Percentiles rank a stretch among this genome's conserved stretches.
Conservation (phyloP, 1,284 basidiomycete genomes). For the Ceratobasidium papillatum region DNA sequence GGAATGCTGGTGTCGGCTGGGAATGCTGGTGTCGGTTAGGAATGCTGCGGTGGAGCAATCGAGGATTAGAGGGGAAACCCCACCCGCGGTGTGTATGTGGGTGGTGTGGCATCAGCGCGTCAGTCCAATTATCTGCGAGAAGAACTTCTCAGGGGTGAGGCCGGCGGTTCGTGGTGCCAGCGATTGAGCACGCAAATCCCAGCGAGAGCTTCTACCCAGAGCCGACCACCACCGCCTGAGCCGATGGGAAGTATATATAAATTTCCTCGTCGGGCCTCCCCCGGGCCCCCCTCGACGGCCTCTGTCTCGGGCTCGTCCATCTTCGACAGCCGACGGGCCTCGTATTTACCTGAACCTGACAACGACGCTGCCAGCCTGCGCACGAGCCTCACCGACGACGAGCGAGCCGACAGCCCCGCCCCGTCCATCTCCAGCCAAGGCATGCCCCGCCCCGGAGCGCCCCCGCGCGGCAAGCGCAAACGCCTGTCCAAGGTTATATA, state of each 20-base stretch:
- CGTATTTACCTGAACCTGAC: slow-evolving; percentile 2
- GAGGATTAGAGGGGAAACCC: too few species aligned
- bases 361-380: slow-evolving; percentile 40
- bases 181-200: not conserved
- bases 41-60: not conserved
- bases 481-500: slow-evolving; percentile 70
- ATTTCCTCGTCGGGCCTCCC: slow-evolving; percentile 1
- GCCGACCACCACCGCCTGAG: not conserved
- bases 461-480: slow-evolving; percentile 61
- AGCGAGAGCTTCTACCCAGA: not conserved
- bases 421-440: slow-evolving; percentile 40
- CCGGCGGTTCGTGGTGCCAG: not conserved
- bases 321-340: slow-evolving; percentile 11
- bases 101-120: not conserved
- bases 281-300: slow-evolving; percentile 7
- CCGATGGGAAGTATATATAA: not conserved
- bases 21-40: too few species aligned
- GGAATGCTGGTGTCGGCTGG: too few species aligned
- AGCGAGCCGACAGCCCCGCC: slow-evolving; percentile 37
- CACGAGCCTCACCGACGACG: slow-evolving; percentile 39
- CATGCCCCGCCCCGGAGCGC: slow-evolving; percentile 38
- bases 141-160: not conserved
- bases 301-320: slow-evolving; percentile 13
- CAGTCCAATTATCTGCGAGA: not conserved
- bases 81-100: not conserved